Evolutionary conservation across 2,329 filamentous ascomycete species (phyloP), one percentile per base, ranked within the genome.

Genomic region (Xylariaceae sp.): DNA sequence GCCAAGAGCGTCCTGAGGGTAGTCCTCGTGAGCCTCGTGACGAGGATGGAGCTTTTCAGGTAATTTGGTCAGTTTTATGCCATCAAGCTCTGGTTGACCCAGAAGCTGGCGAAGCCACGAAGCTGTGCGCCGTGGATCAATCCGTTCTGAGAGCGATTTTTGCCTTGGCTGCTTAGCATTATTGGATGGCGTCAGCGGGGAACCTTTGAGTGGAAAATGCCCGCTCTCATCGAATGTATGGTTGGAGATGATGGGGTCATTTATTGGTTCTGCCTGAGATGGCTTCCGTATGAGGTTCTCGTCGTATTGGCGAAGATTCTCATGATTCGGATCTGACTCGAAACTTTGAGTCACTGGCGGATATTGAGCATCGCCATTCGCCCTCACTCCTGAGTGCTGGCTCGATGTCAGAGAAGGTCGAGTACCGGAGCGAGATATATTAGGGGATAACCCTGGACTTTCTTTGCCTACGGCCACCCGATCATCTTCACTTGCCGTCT

Each of bases 71-170:
- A 61, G 41, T 13, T 40, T 53, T 8, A 50, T 28, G 12, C 29
- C 13, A 13, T 32, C 19, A 4, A 42, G 16, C 19, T 49, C 50
- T 28, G 49, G 32, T 38, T 52, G 46, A 6, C 54, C 52, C 2
- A 61, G 44, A 15, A 62, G 37, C 4, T 54, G 49, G 26, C 58
- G 53, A 41, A 62, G 43, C 60, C 58, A 62, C 19, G 46, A 38
- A 18, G 47, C 38, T 33, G 54, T 53, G 31, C 50, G 51, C 39
- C 47, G 41, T 3, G 53, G 39, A 37, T 55, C 49, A 31, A 49
- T 35, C 17, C 34, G 46, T 11, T 49, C 49, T 34, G 49, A 33
- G 3, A 43, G n/a, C 31, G 35, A 37, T 17, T 32, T 24, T n/a
- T 51, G 29, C 15, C 44, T 43, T 26, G 30, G 15, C 19, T 42